phyloP scores from a whole-genome alignment of 352 stramenopile species.

The Poterioochromonas sp. region DNA sequence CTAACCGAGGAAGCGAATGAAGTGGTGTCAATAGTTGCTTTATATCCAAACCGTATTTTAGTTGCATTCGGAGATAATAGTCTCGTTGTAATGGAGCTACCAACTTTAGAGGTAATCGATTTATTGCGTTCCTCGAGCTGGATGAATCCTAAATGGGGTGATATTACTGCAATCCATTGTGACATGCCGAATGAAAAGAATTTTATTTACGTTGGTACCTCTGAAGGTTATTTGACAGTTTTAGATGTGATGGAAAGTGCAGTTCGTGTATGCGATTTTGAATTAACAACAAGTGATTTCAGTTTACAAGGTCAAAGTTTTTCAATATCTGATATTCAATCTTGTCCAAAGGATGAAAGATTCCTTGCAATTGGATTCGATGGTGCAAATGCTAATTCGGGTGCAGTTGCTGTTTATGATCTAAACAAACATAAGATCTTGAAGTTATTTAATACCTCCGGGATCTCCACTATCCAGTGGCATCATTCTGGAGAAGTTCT shows the following conservation, averaged over 20 bases:
- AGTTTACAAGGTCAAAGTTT: background rate
- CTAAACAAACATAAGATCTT: background rate
- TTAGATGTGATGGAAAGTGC: conserved; percentile 16
- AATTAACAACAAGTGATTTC: background rate
- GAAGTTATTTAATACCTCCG: background rate
- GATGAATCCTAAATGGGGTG: background rate
- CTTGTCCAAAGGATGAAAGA: conserved; percentile 26
- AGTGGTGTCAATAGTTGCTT: background rate
- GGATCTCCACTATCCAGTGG: background rate
- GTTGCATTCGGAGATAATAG: conserved; percentile 25
- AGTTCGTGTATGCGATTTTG: conserved; percentile 15
- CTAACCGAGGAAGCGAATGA: conserved; percentile 8
- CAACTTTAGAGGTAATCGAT: background rate
- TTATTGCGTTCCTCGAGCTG: background rate
- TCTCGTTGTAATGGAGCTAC: background rate
- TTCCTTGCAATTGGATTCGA: conserved; percentile 22
- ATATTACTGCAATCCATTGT: conserved; percentile 30
- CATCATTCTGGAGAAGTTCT: conserved; percentile 14
- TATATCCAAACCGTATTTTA: background rate
- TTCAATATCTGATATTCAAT: conserved; percentile 15
- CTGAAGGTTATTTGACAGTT: conserved; percentile 21
- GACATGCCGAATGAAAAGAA: background rate
- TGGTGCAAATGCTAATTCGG: background rate
- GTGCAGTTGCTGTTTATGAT: conserved; percentile 22
- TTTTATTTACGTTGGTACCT: conserved; percentile 24